A percentile compares a stretch with the other conserved stretches of the same genome.
These are phyloP conservation scores for Durusdinium trenchii DNA, from an alignment of 73 alveolate species.

Conservation along the genomic window DNA sequence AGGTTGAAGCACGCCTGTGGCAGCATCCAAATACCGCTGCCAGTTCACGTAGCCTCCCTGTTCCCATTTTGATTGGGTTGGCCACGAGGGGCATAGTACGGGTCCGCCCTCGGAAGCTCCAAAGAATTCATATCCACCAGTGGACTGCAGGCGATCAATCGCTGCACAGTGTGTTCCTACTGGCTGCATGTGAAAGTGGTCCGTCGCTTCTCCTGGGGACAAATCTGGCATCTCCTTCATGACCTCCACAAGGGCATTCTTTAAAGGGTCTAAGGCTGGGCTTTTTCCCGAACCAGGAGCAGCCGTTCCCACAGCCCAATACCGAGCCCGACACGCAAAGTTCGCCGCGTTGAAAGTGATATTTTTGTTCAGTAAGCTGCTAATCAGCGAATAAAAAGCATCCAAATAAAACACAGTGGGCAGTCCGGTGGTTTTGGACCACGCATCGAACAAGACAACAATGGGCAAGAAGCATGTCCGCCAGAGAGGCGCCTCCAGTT, in stretches of 20 bases:
- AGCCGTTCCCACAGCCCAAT: constrained; percentile 34
- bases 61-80: not conserved
- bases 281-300: constrained; percentile 64
- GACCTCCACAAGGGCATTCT: constrained; percentile 28
- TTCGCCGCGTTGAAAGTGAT: not conserved
- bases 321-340: constrained; percentile 11
- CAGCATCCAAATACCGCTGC: constrained; percentile 33
- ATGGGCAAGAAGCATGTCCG: not conserved
- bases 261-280: constrained; percentile 8
- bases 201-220: not conserved
- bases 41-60: constrained; percentile 29
- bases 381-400: not conserved
- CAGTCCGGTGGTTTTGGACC: constrained; percentile 30
- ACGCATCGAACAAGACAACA: not conserved
- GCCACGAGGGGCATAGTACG: constrained; percentile 52
- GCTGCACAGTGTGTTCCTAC: constrained; percentile 38
- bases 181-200: constrained; percentile 30
- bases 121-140: constrained; percentile 15
- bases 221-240: constrained; percentile 4
- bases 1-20: not conserved
- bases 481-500: constrained; percentile 19
- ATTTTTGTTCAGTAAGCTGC: not conserved
- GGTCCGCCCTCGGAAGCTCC: constrained; percentile 59
- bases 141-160: not conserved
- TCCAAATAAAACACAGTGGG: constrained; percentile 30